Conservation (phyloP, 257 asterid species). For the Solanum piurae region DNA sequence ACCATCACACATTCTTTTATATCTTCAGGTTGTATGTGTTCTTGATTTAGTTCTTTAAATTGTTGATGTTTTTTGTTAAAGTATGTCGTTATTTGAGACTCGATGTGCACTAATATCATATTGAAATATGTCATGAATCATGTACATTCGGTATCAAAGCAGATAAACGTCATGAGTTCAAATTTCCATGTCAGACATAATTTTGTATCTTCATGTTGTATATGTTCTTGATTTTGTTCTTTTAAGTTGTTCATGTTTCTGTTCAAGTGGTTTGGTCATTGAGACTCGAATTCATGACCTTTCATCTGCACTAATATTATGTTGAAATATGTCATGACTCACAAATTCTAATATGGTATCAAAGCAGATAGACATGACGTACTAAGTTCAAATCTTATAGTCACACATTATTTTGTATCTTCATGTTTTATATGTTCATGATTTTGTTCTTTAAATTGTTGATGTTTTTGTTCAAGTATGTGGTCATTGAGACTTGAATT, state of each 20-base stretch:
- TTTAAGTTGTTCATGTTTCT: neutral
- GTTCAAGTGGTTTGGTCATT: neutral
- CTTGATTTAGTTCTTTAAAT: neutral
- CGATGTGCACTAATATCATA: neutral
- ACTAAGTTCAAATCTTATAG: accelerated
- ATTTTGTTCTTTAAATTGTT: too few relatives aligned
- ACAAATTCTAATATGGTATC: neutral
- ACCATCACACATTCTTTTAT: accelerated
- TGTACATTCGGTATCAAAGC: too few relatives aligned
- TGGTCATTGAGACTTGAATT: too few relatives aligned
- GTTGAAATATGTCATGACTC: neutral
- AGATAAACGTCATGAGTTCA: too few relatives aligned
- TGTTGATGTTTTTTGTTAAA: too few relatives aligned
- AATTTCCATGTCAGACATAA: accelerated
- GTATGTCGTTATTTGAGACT: neutral
- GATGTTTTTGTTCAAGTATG: too few relatives aligned
- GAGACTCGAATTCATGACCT: neutral
- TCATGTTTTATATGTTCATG: too few relatives aligned
- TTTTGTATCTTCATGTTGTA: neutral
- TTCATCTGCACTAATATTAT: neutral
- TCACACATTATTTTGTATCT: too few relatives aligned
- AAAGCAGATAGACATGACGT: accelerated
- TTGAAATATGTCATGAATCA: neutral
- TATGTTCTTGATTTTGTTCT: neutral
- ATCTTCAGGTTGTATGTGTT: neutral